A percentile compares a stretch with the other conserved stretches of the same genome.
Conservation (phyloP, 2,329 filamentous ascomycete species). For the Cordyceps cateniannulata region DNA sequence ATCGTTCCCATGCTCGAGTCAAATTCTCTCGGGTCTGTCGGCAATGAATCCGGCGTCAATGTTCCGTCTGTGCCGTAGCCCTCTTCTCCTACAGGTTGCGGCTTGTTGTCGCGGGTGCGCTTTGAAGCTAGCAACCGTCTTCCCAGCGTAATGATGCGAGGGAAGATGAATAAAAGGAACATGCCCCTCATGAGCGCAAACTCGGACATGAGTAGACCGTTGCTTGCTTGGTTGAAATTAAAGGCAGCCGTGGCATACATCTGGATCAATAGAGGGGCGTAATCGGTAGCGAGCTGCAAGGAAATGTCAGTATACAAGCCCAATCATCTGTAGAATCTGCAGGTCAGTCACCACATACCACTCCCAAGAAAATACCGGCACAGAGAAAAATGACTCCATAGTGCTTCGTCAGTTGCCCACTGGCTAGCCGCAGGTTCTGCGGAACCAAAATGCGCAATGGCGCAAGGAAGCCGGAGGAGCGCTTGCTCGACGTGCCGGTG, state of each 20-base stretch:
- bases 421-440: constrained; percentile 43
- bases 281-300: constrained; percentile 56
- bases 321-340: neutral
- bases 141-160: constrained; percentile 44
- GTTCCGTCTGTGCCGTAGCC: constrained; percentile 14
- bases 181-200: constrained; percentile 48
- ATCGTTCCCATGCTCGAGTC: constrained; percentile 30
- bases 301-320: neutral
- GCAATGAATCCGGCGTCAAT: constrained; percentile 19
- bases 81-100: constrained; percentile 5
- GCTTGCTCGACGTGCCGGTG: constrained; percentile 26
- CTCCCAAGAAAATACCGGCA: constrained; percentile 58
- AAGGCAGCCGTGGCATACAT: constrained; percentile 53
- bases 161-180: constrained; percentile 50
- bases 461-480: constrained; percentile 45
- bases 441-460: constrained; percentile 57
- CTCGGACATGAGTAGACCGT: constrained; percentile 50
- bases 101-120: neutral
- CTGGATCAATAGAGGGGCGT: constrained; percentile 55
- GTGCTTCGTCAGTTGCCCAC: constrained; percentile 47
- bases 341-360: constrained; percentile 34
- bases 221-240: constrained; percentile 47
- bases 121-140: constrained; percentile 18
- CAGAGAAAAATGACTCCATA: constrained; percentile 59
- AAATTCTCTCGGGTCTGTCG: constrained; percentile 33